Evolutionary conservation across 139 green algal genomes (phyloP).

Genomic region (Zygnema circumcarinatum): DNA sequence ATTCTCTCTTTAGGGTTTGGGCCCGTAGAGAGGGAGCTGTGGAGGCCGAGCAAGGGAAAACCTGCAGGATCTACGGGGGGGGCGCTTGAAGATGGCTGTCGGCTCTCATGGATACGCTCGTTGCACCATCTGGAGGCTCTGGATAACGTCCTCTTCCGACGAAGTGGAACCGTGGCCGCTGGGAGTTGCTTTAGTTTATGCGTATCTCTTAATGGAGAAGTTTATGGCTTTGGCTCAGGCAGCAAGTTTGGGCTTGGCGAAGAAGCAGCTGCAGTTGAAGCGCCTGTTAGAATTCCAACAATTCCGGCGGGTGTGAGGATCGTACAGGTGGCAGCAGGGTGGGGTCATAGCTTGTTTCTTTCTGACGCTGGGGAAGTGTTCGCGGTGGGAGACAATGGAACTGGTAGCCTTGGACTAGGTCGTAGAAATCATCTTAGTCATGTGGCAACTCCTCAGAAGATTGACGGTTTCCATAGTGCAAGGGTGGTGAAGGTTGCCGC

Average conservation of each 20-base stretch:
- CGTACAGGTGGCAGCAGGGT: background rate
- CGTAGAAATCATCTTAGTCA: background rate
- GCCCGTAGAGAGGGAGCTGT: background rate
- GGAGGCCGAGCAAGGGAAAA: background rate
- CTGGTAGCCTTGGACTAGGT: background rate
- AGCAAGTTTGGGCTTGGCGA: background rate
- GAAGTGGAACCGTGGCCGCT: background rate
- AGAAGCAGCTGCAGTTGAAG: background rate
- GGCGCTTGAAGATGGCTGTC: too few relatives aligned
- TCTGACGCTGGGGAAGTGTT: background rate
- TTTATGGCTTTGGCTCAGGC: background rate
- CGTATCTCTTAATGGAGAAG: background rate
- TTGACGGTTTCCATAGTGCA: background rate
- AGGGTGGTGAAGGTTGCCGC: background rate
- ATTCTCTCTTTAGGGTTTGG: background rate
- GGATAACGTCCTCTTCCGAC: background rate
- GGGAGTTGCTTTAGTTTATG: background rate
- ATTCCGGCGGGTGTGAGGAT: background rate
- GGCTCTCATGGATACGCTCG: background rate
- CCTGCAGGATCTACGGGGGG: too few relatives aligned
- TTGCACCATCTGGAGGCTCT: background rate
- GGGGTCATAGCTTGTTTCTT: background rate
- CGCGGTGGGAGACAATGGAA: background rate
- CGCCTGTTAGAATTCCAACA: background rate
- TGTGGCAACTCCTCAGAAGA: background rate